Evolutionary conservation across 2,329 filamentous ascomycete genomes (phyloP).

Genomic region (Kalaharituber pfeilii): DNA sequence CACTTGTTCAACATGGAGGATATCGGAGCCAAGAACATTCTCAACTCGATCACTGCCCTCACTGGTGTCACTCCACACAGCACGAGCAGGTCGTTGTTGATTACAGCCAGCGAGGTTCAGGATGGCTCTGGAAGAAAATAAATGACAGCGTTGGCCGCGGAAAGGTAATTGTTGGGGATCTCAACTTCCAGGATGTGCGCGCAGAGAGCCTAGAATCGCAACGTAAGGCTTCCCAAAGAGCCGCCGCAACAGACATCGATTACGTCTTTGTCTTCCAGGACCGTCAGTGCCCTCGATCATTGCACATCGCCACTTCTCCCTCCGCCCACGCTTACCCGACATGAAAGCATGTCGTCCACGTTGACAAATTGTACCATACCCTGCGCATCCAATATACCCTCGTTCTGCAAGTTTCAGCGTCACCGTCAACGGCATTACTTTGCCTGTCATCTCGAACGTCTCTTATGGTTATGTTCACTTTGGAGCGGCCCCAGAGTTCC

Average conservation of each 20-base stretch:
- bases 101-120: background rate
- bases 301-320: too few species aligned
- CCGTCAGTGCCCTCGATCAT: too few species aligned
- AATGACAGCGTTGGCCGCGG: too few species aligned
- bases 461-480: background rate
- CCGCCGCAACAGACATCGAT: too few species aligned
- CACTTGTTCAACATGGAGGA: too few species aligned
- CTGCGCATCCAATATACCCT: background rate
- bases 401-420: background rate
- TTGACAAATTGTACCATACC: background rate
- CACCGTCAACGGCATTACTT: background rate
- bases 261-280: too few species aligned
- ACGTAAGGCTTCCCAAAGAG: too few species aligned
- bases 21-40: background rate
- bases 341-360: background rate
- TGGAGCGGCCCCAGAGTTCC: background rate
- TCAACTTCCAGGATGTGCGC: background rate
- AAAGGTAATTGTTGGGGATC: too few species aligned
- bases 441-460: background rate
- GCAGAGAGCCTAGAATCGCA: background rate
- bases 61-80: background rate
- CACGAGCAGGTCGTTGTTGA: background rate
- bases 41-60: background rate
- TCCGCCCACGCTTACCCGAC: too few species aligned
- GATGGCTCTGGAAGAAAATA: too few species aligned